These are phyloP conservation scores for Phanerodontia chrysosporium DNA, from an alignment of 768 basidiomycete species.

Conservation along the genomic window DNA sequence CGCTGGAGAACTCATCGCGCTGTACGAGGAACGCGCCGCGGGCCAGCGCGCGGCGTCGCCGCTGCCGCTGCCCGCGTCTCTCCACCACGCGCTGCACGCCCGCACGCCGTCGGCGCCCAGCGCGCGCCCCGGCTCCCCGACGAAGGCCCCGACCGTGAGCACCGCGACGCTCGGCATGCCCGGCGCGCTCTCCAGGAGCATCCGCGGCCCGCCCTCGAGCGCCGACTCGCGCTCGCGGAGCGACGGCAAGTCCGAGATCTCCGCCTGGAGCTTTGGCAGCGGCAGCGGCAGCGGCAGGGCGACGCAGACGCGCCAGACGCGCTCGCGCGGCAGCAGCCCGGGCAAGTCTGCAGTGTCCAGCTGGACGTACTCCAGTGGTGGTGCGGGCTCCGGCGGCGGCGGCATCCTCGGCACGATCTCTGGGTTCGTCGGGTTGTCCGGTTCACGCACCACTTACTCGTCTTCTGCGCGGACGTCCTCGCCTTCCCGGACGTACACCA, in stretches of 20 bases:
- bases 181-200: neutral
- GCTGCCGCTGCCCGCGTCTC: neutral
- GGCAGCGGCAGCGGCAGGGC: neutral
- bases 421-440: neutral
- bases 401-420: neutral
- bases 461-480: neutral
- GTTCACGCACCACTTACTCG: neutral
- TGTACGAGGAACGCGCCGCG: slow-evolving; percentile 6
- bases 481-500: neutral
- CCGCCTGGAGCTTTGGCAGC: neutral
- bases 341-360: neutral
- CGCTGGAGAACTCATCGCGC: slow-evolving; percentile 10
- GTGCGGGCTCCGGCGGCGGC: neutral
- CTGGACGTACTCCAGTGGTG: neutral
- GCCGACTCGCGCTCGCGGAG: neutral
- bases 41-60: neutral
- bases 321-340: neutral
- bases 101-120: neutral
- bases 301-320: too few species aligned
- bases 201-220: neutral
- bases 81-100: neutral
- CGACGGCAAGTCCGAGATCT: neutral
- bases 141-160: neutral
- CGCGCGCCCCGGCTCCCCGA: neutral
- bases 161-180: neutral